Evolutionary conservation across 495 filamentous ascomycete genomes (phyloP), one percentile per base, ranked within the genome.

Genomic region (Annulohypoxylon moriforme): DNA sequence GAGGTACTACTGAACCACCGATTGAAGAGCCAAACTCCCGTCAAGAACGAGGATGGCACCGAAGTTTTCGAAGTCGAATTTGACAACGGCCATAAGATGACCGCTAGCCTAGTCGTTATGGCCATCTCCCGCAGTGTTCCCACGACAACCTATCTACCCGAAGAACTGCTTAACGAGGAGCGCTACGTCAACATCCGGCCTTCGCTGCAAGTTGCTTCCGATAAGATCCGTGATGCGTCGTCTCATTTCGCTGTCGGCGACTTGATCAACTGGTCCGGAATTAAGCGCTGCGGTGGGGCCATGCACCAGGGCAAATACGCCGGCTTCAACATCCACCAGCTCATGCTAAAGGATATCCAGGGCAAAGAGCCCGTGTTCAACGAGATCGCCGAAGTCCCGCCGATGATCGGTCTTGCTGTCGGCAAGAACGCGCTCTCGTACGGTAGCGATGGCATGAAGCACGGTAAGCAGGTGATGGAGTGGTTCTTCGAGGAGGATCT

Each of bases 221-320:
- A 73, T 0, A 68, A 73, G 4, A 75, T 85, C 0, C 80, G 87
- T n/a, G 88, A 90, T 64, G 72, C 84, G 11, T 69, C 71, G 1
- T 74, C 81, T 44, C 91, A 92, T 75, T 90, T 87, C 67, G 89
- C 88, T n/a, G 78, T 84, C 31, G 81, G 85, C 56, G 79, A 87
- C 72, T 50, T 89, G 68, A 84, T 81, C 36, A 76, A 80, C 68
- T 91, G 90, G 90, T 83, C 86, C 0, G 90, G 90, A 20, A 92
- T 92, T 78, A 92, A 91, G 80, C 86, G 91, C 29, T 91, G 88
- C 73, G 91, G 91, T 29, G 85, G 78, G 4, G 91, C 91, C 11
- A 88, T 93, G 84, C 84, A 90, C 60, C 87, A 88, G 85, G 91
- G 89, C 13, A 83, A 86, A 34, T 82, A 82, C 61, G 87, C 87